Evolutionary conservation across 2,329 filamentous ascomycete genomes (phyloP).

Genomic region (Hypoxylon sp.): DNA sequence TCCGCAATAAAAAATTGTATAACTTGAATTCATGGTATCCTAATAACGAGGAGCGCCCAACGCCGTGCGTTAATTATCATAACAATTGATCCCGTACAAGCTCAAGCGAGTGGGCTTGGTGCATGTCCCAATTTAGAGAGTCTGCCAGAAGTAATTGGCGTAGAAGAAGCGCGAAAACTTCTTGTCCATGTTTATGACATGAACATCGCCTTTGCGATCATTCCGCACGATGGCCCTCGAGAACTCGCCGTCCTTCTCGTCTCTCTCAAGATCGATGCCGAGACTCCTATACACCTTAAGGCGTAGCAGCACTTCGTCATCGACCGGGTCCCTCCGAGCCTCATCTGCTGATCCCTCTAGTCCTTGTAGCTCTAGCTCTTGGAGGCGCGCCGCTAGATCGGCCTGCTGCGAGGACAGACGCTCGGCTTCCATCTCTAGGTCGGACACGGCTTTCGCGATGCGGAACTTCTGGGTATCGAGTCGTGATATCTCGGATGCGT

Average conservation of each 20-base stretch:
- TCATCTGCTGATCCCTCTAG: conserved; percentile 75
- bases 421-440: conserved; percentile 95
- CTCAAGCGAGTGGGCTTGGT: neutral
- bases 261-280: conserved; percentile 88
- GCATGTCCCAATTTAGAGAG: conserved; percentile 67
- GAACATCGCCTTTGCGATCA: conserved; percentile 88
- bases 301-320: conserved; percentile 78
- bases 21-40: conserved; percentile 43
- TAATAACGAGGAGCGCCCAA: conserved; percentile 40
- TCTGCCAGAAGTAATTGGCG: conserved; percentile 96
- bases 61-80: conserved; percentile 31
- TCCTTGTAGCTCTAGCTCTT: conserved; percentile 88
- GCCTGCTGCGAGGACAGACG: conserved; percentile 84
- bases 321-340: conserved; percentile 63
- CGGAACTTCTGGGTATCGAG: conserved; percentile 96
- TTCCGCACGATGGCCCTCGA: conserved; percentile 89
- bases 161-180: conserved; percentile 95
- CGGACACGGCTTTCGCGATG: conserved; percentile 89
- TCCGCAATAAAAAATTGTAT: neutral
- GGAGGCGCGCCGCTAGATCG: conserved; percentile 79
- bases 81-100: conserved; percentile 14
- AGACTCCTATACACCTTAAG: conserved; percentile 92
- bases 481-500: conserved; percentile 86
- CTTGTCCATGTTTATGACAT: conserved; percentile 93
- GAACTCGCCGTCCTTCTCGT: conserved; percentile 82